Base-by-base conservation (phyloP, 768 basidiomycete genomes). In the Asterophora parasitica region DNA sequence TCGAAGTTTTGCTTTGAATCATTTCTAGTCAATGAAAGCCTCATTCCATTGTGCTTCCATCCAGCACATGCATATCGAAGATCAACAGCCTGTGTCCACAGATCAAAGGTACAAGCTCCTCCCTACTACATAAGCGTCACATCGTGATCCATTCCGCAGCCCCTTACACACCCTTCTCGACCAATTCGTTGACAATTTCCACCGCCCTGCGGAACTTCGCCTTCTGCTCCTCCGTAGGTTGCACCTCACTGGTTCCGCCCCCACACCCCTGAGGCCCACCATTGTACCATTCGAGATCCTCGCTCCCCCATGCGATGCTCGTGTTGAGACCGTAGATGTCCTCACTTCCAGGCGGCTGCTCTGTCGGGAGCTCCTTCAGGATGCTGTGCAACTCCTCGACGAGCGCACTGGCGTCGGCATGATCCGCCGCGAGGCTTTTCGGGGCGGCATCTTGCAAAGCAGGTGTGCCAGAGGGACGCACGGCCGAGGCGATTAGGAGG, bases 271-370 rank as follows among this genome's bases (percentile, higher is more conserved):
- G 62, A 0, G 82, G 81, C 0, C 77, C 79, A 2, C 78, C 79
- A 58, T 83, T 84, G 34, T 46, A 59, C 85, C 85, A 88, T 61
- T 70, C 54, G 13, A 86, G 60, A 54, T 79, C 76, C 0, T 77
- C 73, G 53, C 75, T 77, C 6, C 66, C 71, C 68, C 78, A 83
- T 5, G 74, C 67, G 51, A 88, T 86, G 62, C 82, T 79, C 7
- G 73, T 83, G 61, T 87, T 72, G 53, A 80, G 52, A 1, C 82
- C 82, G 53, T 91, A 91, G 44, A 89, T 82, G 58, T 91, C 87
- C 62, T 85, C 68, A 37, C 76, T 79, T 1, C 82, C 83, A 0
- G 76, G 75, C 23, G 81, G 77, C 1, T 56, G 39, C 58, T 81
- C 79, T 1, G 67, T 75, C 3, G 84, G 85, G 31, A 88, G 54